A percentile compares a stretch with the other conserved stretches of the same genome.
phyloP scores from a whole-genome alignment of 257 asterid genomes.

The Nicotiana tomentosiformis region DNA sequence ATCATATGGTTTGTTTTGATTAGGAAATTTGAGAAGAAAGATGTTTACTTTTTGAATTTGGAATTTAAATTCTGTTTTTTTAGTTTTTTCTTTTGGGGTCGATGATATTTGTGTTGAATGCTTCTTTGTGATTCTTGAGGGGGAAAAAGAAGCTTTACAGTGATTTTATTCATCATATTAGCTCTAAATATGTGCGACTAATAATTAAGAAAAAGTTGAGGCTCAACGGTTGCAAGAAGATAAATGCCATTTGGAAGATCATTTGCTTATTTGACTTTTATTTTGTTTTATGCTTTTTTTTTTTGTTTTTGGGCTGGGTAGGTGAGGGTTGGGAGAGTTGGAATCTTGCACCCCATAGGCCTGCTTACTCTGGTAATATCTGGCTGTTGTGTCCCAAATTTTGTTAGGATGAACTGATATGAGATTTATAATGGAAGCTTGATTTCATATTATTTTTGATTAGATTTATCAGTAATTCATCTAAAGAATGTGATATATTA shows the following conservation, averaged over 20 bases:
- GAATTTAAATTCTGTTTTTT: background rate
- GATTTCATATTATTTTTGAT: background rate
- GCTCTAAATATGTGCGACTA: background rate
- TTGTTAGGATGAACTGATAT: background rate
- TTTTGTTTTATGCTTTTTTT: background rate
- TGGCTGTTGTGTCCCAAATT: background rate
- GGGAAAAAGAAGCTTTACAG: background rate
- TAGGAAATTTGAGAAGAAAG: background rate
- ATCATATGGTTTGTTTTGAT: background rate
- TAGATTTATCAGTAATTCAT: conserved; percentile 12
- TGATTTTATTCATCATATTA: background rate
- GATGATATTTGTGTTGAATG: background rate
- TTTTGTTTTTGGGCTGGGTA: background rate
- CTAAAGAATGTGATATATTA: background rate
- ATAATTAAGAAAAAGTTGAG: background rate
- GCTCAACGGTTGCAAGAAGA: background rate
- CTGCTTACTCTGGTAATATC: background rate
- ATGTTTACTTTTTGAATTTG: background rate
- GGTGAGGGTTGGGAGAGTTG: background rate
- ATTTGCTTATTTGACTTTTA: background rate
- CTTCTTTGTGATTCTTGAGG: background rate
- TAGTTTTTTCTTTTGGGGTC: background rate
- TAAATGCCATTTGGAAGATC: background rate
- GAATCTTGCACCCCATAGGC: background rate
- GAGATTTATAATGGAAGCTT: background rate